phyloP scores from a whole-genome alignment of 169 alveolate genomes.

The Cryptosporidium ubiquitum region DNA sequence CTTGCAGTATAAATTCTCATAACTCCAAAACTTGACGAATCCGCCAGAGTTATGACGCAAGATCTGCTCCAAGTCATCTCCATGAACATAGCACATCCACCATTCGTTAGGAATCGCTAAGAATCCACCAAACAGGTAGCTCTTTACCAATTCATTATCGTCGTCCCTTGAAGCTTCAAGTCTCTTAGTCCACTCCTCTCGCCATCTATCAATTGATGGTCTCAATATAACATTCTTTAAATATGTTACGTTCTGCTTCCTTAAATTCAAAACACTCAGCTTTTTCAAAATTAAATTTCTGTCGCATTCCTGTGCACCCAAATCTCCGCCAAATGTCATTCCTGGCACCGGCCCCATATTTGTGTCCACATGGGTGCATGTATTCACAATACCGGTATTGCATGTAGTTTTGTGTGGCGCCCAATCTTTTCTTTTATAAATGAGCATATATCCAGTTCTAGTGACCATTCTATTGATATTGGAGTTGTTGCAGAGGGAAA shows the following conservation, averaged over 20 bases:
- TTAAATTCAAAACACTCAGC: slow-evolving; percentile 24
- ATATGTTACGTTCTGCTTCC: slow-evolving; percentile 47
- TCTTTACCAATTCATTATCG: slow-evolving; percentile 15
- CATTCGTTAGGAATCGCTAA: slow-evolving; percentile 55
- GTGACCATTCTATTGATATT: slow-evolving; percentile 50
- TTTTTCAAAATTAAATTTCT: slow-evolving; percentile 7
- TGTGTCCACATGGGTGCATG: slow-evolving; percentile 11
- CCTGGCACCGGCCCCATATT: not conserved
- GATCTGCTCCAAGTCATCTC: slow-evolving; percentile 52
- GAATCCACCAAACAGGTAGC: slow-evolving; percentile 35
- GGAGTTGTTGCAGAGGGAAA: slow-evolving; percentile 5
- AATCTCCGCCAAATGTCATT: not conserved
- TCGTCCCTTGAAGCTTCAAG: slow-evolving; percentile 25
- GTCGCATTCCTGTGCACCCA: not conserved
- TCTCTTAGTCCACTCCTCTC: slow-evolving; percentile 44
- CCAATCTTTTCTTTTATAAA: slow-evolving; percentile 67
- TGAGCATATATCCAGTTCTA: slow-evolving; percentile 69
- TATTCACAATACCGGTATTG: not conserved
- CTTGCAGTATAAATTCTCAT: slow-evolving; percentile 9
- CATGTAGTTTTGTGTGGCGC: not conserved
- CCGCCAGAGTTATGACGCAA: slow-evolving; percentile 5
- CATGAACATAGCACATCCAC: slow-evolving; percentile 66
- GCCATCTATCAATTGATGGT: slow-evolving; percentile 60
- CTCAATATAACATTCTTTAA: slow-evolving; percentile 24
- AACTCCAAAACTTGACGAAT: slow-evolving; percentile 13